Evolutionary conservation across 129 eudicot species (phyloP), one percentile per base, ranked within the genome.

Genomic region (Centaurea solstitialis): DNA sequence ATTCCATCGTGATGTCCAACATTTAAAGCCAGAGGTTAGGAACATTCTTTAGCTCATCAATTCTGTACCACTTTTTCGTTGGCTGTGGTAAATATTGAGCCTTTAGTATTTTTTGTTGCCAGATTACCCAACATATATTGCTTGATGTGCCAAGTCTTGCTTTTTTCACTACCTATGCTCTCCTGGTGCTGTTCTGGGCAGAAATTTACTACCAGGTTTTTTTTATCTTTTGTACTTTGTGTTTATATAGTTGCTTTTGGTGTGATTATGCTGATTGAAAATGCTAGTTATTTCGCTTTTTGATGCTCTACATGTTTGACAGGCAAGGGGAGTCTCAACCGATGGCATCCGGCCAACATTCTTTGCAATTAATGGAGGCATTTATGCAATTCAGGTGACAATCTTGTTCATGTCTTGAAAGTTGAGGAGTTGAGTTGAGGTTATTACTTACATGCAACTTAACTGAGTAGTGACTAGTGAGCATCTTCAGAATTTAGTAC

Each of bases 131-230:
- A 75, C 98, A 94, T 78, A 39, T 92, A 73, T 50, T 94, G 86
- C 97, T 92, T 74, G 98, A 92, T 85, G 75, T 92, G 83, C 98
- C 98, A 47, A 92, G 97, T 82, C 98, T 94, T 80, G 94, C 86
- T 20, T 94, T 94, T 89, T 94, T 94, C 85, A 92, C 98, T 47
- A 94, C 98, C 5, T 94, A 90, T 80, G 96, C 98, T 5, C 93
- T 94, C 70, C 74, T 94, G 75, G 98, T 90, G 22, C 76, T 94
- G 77, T 94, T 94, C 83, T 94, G 98, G 98, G 98, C 98, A 6
- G 98, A 92, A 73, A 94, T 94, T 62, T 94, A 94, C 84, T 90
- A 92, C 72, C 97, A 94, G 98, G 98, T 89, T 70, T 26, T n/a
- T 17, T 59, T 79, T 77, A 38, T 74, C 57, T 74, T 13, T 24